These are phyloP conservation scores for Fusarium pilosicola DNA, from an alignment of 2,329 filamentous ascomycete species.

Conservation along the genomic window DNA sequence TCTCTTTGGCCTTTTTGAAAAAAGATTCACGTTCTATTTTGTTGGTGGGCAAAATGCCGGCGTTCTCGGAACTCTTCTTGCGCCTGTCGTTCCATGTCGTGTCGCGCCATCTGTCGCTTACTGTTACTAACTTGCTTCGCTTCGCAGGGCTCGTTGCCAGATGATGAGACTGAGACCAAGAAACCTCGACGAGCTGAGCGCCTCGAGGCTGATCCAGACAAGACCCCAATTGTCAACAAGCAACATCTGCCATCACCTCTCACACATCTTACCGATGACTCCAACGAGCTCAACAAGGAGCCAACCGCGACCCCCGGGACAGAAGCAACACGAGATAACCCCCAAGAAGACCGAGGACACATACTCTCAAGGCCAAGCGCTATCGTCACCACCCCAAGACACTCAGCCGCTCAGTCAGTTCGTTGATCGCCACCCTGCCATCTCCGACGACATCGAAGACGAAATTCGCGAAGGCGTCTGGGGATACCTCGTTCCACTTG, in stretches of 20 bases:
- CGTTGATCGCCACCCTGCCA: conserved; percentile 74
- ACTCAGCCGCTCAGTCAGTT: conserved; percentile 74
- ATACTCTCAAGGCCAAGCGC: conserved; percentile 55
- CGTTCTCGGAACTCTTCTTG: conserved; percentile 2
- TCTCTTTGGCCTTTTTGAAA: conserved; percentile 2
- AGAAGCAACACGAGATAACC: conserved; percentile 64
- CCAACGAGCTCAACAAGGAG: conserved; percentile 71
- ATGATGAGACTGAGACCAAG: conserved; percentile 75
- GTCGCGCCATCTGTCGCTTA: conserved; percentile 12
- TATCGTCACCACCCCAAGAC: conserved; percentile 73
- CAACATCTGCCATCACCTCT: conserved; percentile 84
- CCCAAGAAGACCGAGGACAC: conserved; percentile 62
- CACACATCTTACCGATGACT: conserved; percentile 70
- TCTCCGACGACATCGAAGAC: conserved; percentile 85
- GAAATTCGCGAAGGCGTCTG: conserved; percentile 88
- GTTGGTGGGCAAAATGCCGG: conserved; percentile 2
- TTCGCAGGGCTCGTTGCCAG: conserved; percentile 71
- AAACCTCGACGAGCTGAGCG: conserved; percentile 84
- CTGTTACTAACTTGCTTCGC: conserved; percentile 37
- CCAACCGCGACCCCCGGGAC: conserved; percentile 74
- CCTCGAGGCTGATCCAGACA: conserved; percentile 66
- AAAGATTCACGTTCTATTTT: background rate
- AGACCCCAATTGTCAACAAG: conserved; percentile 70
- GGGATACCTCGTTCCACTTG: conserved; percentile 91
- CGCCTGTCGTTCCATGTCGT: conserved; percentile 12